phyloP scores from a whole-genome alignment of 495 filamentous ascomycete genomes.

The Penicillium bialowiezense region DNA sequence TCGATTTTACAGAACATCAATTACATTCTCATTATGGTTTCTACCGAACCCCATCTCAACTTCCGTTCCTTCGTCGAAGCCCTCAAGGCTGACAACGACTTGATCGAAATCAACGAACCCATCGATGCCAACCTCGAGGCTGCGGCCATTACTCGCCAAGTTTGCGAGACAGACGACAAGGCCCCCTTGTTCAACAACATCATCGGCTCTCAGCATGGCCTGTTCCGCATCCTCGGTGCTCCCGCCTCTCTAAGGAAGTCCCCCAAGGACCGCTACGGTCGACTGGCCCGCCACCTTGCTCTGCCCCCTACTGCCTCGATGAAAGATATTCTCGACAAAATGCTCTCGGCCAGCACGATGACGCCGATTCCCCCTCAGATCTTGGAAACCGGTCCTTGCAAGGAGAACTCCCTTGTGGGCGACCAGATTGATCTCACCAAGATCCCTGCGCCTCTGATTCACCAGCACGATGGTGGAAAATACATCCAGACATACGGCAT shows the following conservation, averaged over 20 bases:
- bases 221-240: constrained; percentile 39
- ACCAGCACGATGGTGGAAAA: constrained; percentile 35
- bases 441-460: constrained; percentile 26
- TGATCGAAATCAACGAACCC: constrained; percentile 33
- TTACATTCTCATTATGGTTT: constrained; percentile 4
- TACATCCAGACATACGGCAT: constrained; percentile 42
- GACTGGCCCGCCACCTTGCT: constrained; percentile 33
- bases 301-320: constrained; percentile 28
- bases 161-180: constrained; percentile 38
- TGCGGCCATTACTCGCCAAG: constrained; percentile 34
- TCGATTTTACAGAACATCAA: background rate
- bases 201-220: constrained; percentile 31
- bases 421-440: constrained; percentile 33
- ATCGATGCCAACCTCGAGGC: constrained; percentile 38
- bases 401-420: constrained; percentile 31
- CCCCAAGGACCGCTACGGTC: constrained; percentile 22
- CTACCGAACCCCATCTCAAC: constrained; percentile 20
- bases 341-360: constrained; percentile 22
- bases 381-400: constrained; percentile 24
- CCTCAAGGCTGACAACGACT: constrained; percentile 31
- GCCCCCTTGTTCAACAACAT: constrained; percentile 42
- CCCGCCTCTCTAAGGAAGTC: constrained; percentile 25
- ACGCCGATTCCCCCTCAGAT: constrained; percentile 26
- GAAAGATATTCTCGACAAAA: constrained; percentile 30
- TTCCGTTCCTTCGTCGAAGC: constrained; percentile 38